Conservation (phyloP, 495 filamentous ascomycete genomes). For the Penicillium desertorum region DNA sequence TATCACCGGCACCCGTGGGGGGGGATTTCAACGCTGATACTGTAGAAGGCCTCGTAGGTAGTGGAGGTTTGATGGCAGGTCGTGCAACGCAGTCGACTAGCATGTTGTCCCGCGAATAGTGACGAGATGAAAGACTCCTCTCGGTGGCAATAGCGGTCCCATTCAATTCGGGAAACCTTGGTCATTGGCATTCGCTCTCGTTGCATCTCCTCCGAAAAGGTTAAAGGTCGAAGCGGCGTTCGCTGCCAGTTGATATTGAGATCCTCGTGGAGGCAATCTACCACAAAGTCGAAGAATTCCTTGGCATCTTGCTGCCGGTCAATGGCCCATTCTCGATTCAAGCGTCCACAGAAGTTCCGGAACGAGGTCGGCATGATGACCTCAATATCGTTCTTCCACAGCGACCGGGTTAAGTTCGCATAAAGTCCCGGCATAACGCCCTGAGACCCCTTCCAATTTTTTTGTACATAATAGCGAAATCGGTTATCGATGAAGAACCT, state of each 20-base stretch:
- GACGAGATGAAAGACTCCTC: constrained; percentile 65
- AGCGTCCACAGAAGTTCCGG: constrained; percentile 55
- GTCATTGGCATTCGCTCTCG: constrained; percentile 62
- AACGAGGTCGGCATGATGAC: constrained; percentile 54
- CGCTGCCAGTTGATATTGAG: constrained; percentile 65
- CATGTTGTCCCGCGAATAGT: constrained; percentile 72
- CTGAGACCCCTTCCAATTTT: constrained; percentile 69
- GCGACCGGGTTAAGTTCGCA: constrained; percentile 68
- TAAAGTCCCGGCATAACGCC: constrained; percentile 77
- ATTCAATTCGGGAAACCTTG: constrained; percentile 63
- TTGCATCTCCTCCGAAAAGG: constrained; percentile 58
- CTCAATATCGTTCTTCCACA: constrained; percentile 71
- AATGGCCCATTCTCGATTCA: constrained; percentile 59
- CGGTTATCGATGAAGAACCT: constrained; percentile 62
- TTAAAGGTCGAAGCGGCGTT: constrained; percentile 58
- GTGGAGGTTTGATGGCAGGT: constrained; percentile 67
- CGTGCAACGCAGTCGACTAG: constrained; percentile 60
- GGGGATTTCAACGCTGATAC: constrained; percentile 67
- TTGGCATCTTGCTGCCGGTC: constrained; percentile 74
- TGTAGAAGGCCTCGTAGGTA: constrained; percentile 71
- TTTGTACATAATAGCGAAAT: constrained; percentile 58
- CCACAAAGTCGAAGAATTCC: constrained; percentile 72
- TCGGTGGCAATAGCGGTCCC: constrained; percentile 66
- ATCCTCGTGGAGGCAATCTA: constrained; percentile 74
- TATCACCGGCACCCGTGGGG: constrained; percentile 46